Base-by-base conservation (phyloP, 176 grass and related monocot species). In the Thinopyrum elongatum region DNA sequence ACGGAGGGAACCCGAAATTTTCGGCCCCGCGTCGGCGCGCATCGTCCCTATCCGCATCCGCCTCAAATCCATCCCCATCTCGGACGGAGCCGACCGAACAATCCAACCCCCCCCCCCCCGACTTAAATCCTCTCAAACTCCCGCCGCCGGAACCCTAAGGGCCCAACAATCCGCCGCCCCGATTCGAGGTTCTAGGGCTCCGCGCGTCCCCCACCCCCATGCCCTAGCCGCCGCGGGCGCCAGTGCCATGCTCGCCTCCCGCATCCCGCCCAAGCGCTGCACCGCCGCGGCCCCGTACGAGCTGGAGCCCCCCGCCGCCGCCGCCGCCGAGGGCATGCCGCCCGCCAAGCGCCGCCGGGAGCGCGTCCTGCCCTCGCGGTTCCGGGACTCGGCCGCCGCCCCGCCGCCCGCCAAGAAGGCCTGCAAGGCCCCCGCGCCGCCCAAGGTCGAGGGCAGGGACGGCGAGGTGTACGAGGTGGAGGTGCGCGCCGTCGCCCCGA, bases 221-320 rank as follows among this genome's bases (percentile, higher is more conserved):
- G 80, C 87, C 84, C 65, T 80, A 88, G 84, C 74, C 59, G 51
- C 71, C 66, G 75, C 53, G n/a, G 65, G 10, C 16, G 83, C 59
- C 77, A 80, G 28, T 62, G 80, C 72, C 81, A 91, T 91, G 86
- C 90, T 68, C 62, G 82, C 77, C 70, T 82, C 88, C 83, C 83
- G 83, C 83, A 76, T 90, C 88, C 90, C 86, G 76, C 90, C 88
- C 86, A 91, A 91, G 90, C 90, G 86, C 86, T 91, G 90, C 90
- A 88, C 61, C 49, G 81, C 93, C 21, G 74, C 67, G 22, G 87
- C 79, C 36, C 81, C 70, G 12, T 41, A 30, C 58, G 90, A 79
- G 41, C 61, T 38, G 28, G 70, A 80, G 38, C 44, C 26, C 31
- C 22, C 51, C 29, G 29, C 72, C 59, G 22, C 76, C 44, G 80